These are phyloP conservation scores for Grigorovia jiainica DNA, from an alignment of 805 yeast genomes.

Conservation along the genomic window DNA sequence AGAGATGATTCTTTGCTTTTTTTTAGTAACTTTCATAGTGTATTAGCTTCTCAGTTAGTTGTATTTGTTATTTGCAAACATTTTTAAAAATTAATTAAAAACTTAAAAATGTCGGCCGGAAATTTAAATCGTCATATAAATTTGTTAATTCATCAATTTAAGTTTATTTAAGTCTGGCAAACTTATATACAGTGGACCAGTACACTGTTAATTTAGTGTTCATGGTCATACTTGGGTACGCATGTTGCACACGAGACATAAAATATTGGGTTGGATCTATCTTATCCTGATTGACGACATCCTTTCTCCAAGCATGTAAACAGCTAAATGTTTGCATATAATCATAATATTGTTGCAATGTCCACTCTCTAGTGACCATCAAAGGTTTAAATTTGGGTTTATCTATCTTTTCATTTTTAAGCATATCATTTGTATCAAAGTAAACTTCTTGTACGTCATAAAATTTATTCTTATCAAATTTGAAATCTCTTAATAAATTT, in stretches of 20 bases:
- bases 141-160: not conserved
- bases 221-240: slow-evolving; percentile 26
- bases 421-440: slow-evolving; percentile 12
- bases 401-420: too few species aligned
- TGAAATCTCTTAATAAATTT: slow-evolving; percentile 25
- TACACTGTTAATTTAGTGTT: slow-evolving; percentile 12
- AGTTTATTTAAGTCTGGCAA: slow-evolving; percentile 9
- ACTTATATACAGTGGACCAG: slow-evolving; percentile 23
- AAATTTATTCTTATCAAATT: slow-evolving; percentile 28
- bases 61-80: too few species aligned
- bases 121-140: too few species aligned
- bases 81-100: too few species aligned
- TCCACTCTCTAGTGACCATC: slow-evolving; percentile 30
- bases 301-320: too few species aligned
- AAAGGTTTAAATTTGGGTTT: slow-evolving; percentile 22
- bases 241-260: slow-evolving; percentile 29
- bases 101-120: too few species aligned
- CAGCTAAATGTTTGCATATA: too few species aligned
- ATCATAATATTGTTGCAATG: too few species aligned
- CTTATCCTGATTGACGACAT: slow-evolving; percentile 29
- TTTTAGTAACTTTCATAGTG: not conserved
- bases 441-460: slow-evolving; percentile 30
- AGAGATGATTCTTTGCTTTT: slow-evolving; percentile 6
- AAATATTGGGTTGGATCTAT: slow-evolving; percentile 42
- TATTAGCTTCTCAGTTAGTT: too few species aligned